Evolutionary conservation across 352 stramenopile genomes (phyloP), one percentile per base, ranked within the genome.

Genomic region (Phytopythium helicoides): DNA sequence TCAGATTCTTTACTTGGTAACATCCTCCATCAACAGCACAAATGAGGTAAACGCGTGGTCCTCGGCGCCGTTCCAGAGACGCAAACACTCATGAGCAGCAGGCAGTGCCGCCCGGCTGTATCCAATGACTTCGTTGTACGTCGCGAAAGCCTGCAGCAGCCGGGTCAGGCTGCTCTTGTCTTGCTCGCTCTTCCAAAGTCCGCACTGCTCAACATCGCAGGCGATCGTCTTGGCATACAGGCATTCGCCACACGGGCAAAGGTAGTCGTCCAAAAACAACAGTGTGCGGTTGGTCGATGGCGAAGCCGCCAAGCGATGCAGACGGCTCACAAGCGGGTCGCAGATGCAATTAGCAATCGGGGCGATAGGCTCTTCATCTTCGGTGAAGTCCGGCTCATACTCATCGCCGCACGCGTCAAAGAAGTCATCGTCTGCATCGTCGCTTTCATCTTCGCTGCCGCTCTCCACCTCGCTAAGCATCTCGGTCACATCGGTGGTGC

Each of bases 71-170:
- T 36, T 45, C 70, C 78, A 88, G n/a, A 79, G 47, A 3, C 65
- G 62, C 3, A 88, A 56, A 22, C 77, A 91, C 58, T 81, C 81
- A 41, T 66, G 57, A 1, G 73, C 81, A 7, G 63, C 50, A 9
- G 65, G 52, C 41, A 91, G 71, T 77, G 89, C 87, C 21, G 74
- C 63, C 36, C 33, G n/a, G 19, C 58, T 39, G 54, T 86, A 89
- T 21, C 76, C 70, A 23, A 81, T 47, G 31, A 73, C 64, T 65
- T 89, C 78, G 48, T 86, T 89, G 63, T 88, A 88, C 2, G 76
- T 88, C 9, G 76, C 86, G 54, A 82, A 92, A 1, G 78, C 76
- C 47, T 87, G 78, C 25, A 92, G 52, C 3, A 89, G 56, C 52
- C 75, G 70, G 5, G 48, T 76, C 21, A 83, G 65, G 21, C 71